A percentile compares a stretch with the other conserved stretches of the same genome.
phyloP scores from a whole-genome alignment of 2,329 filamentous ascomycete genomes.

The Chaetomium strumarium region DNA sequence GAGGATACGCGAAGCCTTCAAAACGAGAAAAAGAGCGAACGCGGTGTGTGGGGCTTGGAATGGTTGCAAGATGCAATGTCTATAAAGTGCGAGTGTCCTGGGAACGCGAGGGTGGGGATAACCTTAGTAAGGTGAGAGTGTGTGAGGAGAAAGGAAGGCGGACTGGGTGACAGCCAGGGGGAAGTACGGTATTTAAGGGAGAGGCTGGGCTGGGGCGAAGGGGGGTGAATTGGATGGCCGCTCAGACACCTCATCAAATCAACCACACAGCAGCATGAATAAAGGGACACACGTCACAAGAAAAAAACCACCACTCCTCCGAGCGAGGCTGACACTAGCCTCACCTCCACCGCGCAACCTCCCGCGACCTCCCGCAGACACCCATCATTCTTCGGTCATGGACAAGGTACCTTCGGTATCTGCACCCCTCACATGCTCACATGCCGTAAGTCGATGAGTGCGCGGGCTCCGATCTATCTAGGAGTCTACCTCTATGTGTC shows the following conservation, averaged over 20 bases:
- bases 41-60: conserved; percentile 11
- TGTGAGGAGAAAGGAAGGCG: conserved; percentile 12
- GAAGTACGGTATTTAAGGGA: conserved; percentile 19
- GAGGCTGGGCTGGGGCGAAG: conserved; percentile 10
- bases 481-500: no score
- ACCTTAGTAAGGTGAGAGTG: conserved; percentile 3
- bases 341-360: no score
- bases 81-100: background rate
- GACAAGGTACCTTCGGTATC: no score
- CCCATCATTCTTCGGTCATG: no score
- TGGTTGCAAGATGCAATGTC: conserved; percentile 11
- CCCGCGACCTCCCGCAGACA: no score
- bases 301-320: no score
- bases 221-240: conserved; percentile 14
- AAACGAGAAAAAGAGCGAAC: background rate
- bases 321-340: no score
- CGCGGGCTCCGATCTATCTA: no score
- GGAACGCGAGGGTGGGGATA: conserved; percentile 11
- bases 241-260: conserved; percentile 8
- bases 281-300: background rate
- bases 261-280: background rate
- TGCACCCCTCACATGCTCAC: no score
- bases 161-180: conserved; percentile 15
- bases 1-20: conserved; percentile 1
- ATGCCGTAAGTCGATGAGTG: no score